Evolutionary conservation across 192 early-diverging fungal species (phyloP).

Genomic region (Coemansia sp.): DNA sequence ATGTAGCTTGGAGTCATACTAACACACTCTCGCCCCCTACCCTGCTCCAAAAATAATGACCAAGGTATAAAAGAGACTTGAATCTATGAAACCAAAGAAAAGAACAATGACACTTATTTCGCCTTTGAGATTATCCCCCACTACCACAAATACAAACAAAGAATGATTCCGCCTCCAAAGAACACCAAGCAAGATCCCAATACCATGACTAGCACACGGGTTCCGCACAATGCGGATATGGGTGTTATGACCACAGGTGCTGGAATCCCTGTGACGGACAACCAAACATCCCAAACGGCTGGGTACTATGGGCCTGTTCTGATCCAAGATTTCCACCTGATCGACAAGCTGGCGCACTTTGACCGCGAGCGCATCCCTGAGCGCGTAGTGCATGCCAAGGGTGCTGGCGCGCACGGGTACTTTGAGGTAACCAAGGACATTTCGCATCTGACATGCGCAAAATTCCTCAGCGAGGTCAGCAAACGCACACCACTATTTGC

Average conservation of each 20-base stretch:
- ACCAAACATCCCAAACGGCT: constrained; percentile 63
- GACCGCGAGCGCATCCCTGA: constrained; percentile 56
- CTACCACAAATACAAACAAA: background rate
- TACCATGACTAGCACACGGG: background rate
- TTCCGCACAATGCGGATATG: background rate
- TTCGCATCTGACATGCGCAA: constrained; percentile 65
- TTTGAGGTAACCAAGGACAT: constrained; percentile 74
- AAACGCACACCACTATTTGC: constrained; percentile 68
- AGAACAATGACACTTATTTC: background rate
- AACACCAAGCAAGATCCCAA: constrained; percentile 11
- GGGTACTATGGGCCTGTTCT: constrained; percentile 62
- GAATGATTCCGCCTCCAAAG: constrained; percentile 10
- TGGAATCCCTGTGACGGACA: constrained; percentile 65
- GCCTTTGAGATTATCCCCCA: too few relatives aligned
- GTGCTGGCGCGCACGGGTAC: constrained; percentile 63
- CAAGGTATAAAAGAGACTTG: background rate
- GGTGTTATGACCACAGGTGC: constrained; percentile 51
- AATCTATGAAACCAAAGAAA: background rate
- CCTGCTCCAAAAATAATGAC: too few relatives aligned
- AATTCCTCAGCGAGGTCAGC: constrained; percentile 60
- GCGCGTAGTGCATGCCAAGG: constrained; percentile 62
- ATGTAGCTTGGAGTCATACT: too few relatives aligned
- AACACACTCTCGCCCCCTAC: too few relatives aligned
- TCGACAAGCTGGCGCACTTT: constrained; percentile 62
- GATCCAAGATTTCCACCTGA: constrained; percentile 60